phyloP scores from a whole-genome alignment of 345 rosid genomes.

The Odontarrhena argentea region DNA sequence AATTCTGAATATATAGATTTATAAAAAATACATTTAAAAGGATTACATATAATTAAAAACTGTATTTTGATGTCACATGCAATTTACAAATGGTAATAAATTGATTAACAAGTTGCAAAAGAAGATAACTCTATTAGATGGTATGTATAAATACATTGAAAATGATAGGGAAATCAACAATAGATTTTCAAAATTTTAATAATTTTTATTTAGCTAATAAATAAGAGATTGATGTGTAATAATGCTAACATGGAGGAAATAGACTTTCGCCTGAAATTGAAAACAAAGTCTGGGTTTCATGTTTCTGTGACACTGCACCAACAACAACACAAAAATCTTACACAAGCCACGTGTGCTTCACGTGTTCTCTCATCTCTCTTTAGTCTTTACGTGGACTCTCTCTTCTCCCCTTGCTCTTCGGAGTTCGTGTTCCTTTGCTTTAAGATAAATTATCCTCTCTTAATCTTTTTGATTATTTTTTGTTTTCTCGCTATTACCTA shows the following conservation, averaged over 20 bases:
- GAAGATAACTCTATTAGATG: conserved; percentile 5
- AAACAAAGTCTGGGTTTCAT: conserved; percentile 38
- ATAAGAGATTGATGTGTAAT: conserved; percentile 20
- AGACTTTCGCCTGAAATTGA: conserved; percentile 43
- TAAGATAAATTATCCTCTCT: not conserved
- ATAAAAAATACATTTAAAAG: too few species aligned
- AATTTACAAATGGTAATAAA: not conserved
- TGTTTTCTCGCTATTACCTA: conserved; percentile 20
- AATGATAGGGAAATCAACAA: conserved; percentile 22
- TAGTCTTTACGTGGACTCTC: conserved; percentile 31
- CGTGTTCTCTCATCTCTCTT: conserved; percentile 28
- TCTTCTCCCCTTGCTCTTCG: conserved; percentile 34
- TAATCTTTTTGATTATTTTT: not conserved
- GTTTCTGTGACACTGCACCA: conserved; percentile 42
- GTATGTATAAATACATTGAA: conserved; percentile 3
- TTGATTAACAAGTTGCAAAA: not conserved
- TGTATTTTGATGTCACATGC: not conserved
- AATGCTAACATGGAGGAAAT: conserved; percentile 32
- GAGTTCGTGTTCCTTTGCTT: conserved; percentile 26
- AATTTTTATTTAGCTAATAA: not conserved
- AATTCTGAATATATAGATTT: too few species aligned
- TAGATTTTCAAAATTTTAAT: not conserved
- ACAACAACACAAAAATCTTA: conserved; percentile 42
- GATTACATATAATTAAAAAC: too few species aligned
- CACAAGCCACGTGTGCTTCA: conserved; percentile 39